A percentile compares a stretch with the other conserved stretches of the same genome.
Conservation (phyloP, 1,284 basidiomycete species). For the Golubevia pallescens region DNA sequence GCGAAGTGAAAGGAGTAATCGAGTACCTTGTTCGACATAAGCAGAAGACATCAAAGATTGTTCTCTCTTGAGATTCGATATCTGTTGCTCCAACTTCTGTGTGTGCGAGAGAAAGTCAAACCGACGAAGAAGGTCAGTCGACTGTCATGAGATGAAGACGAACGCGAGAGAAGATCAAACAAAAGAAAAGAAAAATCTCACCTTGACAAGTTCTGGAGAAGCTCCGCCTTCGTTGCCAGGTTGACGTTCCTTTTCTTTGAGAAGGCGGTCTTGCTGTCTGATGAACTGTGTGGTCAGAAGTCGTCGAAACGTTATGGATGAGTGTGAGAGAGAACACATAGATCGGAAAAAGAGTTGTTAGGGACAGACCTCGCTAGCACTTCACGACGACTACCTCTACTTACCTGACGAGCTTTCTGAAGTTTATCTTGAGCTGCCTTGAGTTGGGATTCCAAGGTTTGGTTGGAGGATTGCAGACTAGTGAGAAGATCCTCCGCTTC, state of each 20-base stretch:
- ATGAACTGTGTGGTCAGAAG: constrained; percentile 73
- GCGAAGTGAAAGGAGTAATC: no score
- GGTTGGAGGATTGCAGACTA: constrained; percentile 77
- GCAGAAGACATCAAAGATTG: no score
- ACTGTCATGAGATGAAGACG: no score
- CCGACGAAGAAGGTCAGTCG: no score
- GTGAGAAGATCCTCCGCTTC: constrained; percentile 80
- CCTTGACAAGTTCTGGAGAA: no score
- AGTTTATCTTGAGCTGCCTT: constrained; percentile 80
- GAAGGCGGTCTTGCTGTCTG: constrained; percentile 76
- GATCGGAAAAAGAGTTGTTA: constrained; percentile 14
- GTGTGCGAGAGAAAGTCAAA: no score
- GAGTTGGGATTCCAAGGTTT: constrained; percentile 74
- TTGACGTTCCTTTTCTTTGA: constrained; percentile 43
- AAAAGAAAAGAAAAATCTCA: no score
- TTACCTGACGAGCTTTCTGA: constrained; percentile 77
- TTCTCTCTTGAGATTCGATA: no score
- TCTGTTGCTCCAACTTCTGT: no score
- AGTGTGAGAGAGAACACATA: not conserved
- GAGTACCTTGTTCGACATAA: no score
- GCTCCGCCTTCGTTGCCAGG: constrained; percentile 1
- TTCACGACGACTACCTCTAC: constrained; percentile 26
- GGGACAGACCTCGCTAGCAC: constrained; percentile 6
- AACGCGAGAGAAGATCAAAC: no score
- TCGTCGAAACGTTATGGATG: not conserved